phyloP scores from a whole-genome alignment of 768 basidiomycete genomes.

The Floccularia luteovirens region DNA sequence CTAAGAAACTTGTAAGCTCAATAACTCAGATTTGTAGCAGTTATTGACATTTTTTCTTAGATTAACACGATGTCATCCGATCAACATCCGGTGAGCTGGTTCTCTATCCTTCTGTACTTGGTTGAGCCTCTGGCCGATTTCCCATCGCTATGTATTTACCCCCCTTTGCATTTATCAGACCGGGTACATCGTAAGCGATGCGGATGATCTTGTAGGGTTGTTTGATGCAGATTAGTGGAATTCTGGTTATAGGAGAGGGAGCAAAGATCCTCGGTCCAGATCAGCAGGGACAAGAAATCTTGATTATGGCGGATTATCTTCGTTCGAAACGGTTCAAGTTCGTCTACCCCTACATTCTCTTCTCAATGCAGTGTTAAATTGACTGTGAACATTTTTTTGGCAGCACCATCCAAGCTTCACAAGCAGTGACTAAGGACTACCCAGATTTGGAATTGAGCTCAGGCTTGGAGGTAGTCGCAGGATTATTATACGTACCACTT shows the following conservation, averaged over 20 bases:
- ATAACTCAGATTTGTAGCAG: slow-evolving; percentile 1
- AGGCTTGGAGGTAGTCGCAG: slow-evolving; percentile 61
- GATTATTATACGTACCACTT: slow-evolving; percentile 69
- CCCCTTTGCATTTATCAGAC: too few species aligned
- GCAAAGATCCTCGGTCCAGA: slow-evolving; percentile 65
- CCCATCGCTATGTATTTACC: too few species aligned
- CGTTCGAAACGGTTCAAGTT: slow-evolving; percentile 65
- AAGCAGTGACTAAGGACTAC: slow-evolving; percentile 61
- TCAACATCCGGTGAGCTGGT: slow-evolving; percentile 42
- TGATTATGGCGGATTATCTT: slow-evolving; percentile 76
- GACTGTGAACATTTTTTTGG: neutral
- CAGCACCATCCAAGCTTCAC: slow-evolving; percentile 65
- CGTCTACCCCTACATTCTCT: slow-evolving; percentile 14
- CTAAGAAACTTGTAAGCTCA: slow-evolving; percentile 56
- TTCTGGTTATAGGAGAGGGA: slow-evolving; percentile 65
- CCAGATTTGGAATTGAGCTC: slow-evolving; percentile 58
- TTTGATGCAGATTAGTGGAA: slow-evolving; percentile 77
- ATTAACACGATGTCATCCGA: slow-evolving; percentile 66
- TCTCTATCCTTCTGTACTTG: too few species aligned
- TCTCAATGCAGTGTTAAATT: neutral
- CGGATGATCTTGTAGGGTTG: slow-evolving; percentile 68
- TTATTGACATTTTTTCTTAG: slow-evolving; percentile 23
- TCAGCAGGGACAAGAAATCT: slow-evolving; percentile 67
- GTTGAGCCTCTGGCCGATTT: too few species aligned
- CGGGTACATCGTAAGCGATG: slow-evolving; percentile 74